phyloP scores from a whole-genome alignment of 2,329 filamentous ascomycete genomes.

The Plectosphaerella plurivora region DNA sequence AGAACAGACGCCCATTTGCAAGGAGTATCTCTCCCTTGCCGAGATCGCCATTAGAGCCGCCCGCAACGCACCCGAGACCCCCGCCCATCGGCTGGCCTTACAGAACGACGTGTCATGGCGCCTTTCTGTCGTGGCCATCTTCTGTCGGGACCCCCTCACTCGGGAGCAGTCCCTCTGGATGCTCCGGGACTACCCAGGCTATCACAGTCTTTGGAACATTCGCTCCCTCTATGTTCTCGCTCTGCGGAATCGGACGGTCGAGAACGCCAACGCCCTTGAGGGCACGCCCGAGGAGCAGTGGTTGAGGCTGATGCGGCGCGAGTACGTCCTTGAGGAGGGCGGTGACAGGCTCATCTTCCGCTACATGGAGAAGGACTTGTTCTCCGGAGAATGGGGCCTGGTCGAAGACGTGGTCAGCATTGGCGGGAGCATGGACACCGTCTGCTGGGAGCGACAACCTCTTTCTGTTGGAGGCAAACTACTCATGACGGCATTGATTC shows the following conservation, averaged over 20 bases:
- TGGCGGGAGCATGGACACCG: slow-evolving; percentile 16
- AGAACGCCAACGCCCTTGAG: slow-evolving; percentile 19
- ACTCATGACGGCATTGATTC: slow-evolving; percentile 10
- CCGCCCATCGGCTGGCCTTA: slow-evolving; percentile 19
- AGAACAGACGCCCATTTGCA: slow-evolving; percentile 20
- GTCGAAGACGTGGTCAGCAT: slow-evolving; percentile 31
- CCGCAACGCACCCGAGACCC: slow-evolving; percentile 10
- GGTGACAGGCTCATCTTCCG: slow-evolving; percentile 25
- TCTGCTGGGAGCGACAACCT: slow-evolving; percentile 29
- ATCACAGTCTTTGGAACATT: slow-evolving; percentile 26
- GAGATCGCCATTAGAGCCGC: slow-evolving; percentile 17
- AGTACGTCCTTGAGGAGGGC: slow-evolving; percentile 28
- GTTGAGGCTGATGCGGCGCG: slow-evolving; percentile 24
- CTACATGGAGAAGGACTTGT: slow-evolving; percentile 18
- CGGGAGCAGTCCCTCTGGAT: slow-evolving; percentile 25
- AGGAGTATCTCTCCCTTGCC: slow-evolving; percentile 26
- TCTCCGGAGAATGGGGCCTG: slow-evolving; percentile 26
- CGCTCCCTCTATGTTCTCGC: slow-evolving; percentile 20
- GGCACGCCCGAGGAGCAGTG: slow-evolving; percentile 24
- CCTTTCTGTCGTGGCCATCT: slow-evolving; percentile 17
- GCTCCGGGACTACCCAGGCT: slow-evolving; percentile 25
- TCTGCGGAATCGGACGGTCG: slow-evolving; percentile 18
- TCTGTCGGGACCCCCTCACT: slow-evolving; percentile 24
- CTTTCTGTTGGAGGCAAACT: slow-evolving; percentile 19
- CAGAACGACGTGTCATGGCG: slow-evolving; percentile 21